phyloP scores from a whole-genome alignment of 805 yeast genomes.

The Yamadazyma insecticola region DNA sequence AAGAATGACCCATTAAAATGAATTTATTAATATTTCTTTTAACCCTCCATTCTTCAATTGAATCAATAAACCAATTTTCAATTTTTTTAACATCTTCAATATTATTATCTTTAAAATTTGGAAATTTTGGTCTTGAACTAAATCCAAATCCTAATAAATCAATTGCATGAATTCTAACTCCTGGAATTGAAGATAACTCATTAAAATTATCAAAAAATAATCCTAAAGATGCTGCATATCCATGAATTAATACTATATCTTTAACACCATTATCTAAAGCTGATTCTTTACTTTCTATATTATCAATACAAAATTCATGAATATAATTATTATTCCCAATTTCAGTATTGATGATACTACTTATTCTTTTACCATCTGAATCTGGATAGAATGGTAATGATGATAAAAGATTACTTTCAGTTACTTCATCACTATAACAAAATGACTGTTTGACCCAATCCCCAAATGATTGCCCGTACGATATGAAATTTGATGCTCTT shows the following conservation, averaged over 20 bases:
- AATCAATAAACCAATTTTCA: conserved; percentile 42
- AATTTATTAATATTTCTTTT: conserved; percentile 30
- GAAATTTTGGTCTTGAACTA: conserved; percentile 53
- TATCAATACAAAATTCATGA: conserved; percentile 70
- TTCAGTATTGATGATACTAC: conserved; percentile 49
- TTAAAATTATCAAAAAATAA: conserved; percentile 71
- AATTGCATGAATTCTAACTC: conserved; percentile 58
- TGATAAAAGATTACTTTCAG: conserved; percentile 44
- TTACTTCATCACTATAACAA: conserved; percentile 20
- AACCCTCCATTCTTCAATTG: conserved; percentile 40
- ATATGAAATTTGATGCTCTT: too few species aligned
- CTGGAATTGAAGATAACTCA: conserved; percentile 42
- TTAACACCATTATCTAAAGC: conserved; percentile 7
- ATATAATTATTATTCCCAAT: conserved; percentile 55
- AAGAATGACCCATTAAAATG: conserved; percentile 39
- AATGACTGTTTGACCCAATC: conserved; percentile 30
- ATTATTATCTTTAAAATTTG: conserved; percentile 23
- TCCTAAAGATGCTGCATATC: conserved; percentile 90
- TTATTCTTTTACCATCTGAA: conserved; percentile 43
- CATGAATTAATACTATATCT: conserved; percentile 79
- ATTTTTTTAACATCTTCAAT: conserved; percentile 30
- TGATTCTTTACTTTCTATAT: conserved; percentile 23
- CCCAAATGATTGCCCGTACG: conserved; percentile 13
- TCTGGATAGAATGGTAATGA: conserved; percentile 56
- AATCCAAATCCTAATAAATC: conserved; percentile 73